phyloP scores from a whole-genome alignment of 2,329 filamentous ascomycete species.

The Colletotrichum ledebouriae region DNA sequence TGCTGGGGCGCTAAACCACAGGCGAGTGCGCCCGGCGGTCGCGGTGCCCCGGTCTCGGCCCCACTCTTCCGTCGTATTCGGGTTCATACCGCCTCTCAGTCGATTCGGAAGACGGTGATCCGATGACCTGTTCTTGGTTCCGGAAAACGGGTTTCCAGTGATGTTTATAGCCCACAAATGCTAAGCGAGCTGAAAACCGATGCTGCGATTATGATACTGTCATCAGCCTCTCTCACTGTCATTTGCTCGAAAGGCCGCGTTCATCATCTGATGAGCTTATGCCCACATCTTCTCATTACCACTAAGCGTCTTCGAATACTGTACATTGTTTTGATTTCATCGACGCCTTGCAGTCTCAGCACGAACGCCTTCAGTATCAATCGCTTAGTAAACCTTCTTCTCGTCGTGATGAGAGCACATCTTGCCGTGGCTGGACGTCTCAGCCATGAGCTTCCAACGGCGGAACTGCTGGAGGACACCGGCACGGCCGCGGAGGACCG shows the following conservation, averaged over 20 bases:
- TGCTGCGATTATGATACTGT: too few species aligned
- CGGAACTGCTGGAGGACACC: constrained; percentile 35
- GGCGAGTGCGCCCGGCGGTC: constrained; percentile 5
- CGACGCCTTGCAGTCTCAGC: accelerated
- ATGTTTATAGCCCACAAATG: too few species aligned
- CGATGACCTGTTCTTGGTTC: neutral
- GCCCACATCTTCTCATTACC: constrained; percentile 4
- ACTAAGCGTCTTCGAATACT: neutral
- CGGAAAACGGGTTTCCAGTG: too few species aligned
- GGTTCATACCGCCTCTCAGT: neutral
- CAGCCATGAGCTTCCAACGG: constrained; percentile 31
- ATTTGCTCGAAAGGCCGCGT: too few species aligned
- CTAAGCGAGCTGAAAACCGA: too few species aligned
- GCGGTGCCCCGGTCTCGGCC: neutral
- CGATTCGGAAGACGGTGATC: constrained; percentile 5
- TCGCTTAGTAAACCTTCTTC: constrained; percentile 29
- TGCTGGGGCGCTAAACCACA: constrained; percentile 17
- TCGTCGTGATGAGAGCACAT: constrained; percentile 39
- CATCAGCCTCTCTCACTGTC: too few species aligned
- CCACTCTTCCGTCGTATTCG: constrained; percentile 33
- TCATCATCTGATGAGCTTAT: neutral
- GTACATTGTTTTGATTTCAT: neutral
- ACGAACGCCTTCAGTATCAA: neutral
- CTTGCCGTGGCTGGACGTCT: constrained; percentile 38
- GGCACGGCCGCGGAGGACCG: constrained; percentile 45